A percentile compares a stretch with the other conserved stretches of the same genome.
Conservation (phyloP, 2,329 filamentous ascomycete genomes). For the Lecanoromycetidae sp. region DNA sequence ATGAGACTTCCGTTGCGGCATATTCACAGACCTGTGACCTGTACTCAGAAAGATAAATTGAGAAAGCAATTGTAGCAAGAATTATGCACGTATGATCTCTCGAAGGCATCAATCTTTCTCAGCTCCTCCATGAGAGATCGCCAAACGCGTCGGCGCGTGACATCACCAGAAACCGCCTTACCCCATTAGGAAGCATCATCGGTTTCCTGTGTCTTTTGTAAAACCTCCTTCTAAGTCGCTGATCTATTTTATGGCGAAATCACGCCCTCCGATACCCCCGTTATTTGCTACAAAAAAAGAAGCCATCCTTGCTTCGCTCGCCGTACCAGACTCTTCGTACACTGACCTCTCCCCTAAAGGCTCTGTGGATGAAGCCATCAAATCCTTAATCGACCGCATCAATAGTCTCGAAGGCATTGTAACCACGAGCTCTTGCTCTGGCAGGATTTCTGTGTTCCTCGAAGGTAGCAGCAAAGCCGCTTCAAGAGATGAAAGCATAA, state of each 20-base stretch:
- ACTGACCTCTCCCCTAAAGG: conserved; percentile 82
- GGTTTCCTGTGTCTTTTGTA: not conserved
- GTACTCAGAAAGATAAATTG: not conserved
- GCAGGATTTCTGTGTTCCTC: conserved; percentile 74
- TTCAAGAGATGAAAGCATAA: no score
- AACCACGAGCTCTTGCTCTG: conserved; percentile 88
- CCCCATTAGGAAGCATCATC: conserved; percentile 6
- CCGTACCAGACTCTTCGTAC: conserved; percentile 58
- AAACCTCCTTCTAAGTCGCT: not conserved
- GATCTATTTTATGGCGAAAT: not conserved
- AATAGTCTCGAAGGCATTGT: conserved; percentile 65
- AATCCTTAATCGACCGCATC: conserved; percentile 63
- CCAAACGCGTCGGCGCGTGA: conserved; percentile 11
- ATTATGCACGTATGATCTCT: no score
- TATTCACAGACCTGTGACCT: not conserved
- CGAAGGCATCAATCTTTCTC: no score
- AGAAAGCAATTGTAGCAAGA: not conserved
- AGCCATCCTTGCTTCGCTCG: conserved; percentile 59
- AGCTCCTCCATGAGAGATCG: not conserved
- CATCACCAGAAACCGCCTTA: not conserved
- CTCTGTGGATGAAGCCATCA: conserved; percentile 66
- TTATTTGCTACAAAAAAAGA: conserved; percentile 52
- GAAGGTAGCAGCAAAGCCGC: no score
- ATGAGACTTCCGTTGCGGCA: conserved; percentile 14
- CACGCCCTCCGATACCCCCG: conserved; percentile 20